A percentile compares a stretch with the other conserved stretches of the same genome.
Conservation (phyloP, 1,284 basidiomycete genomes). For the Ustilago curta region DNA sequence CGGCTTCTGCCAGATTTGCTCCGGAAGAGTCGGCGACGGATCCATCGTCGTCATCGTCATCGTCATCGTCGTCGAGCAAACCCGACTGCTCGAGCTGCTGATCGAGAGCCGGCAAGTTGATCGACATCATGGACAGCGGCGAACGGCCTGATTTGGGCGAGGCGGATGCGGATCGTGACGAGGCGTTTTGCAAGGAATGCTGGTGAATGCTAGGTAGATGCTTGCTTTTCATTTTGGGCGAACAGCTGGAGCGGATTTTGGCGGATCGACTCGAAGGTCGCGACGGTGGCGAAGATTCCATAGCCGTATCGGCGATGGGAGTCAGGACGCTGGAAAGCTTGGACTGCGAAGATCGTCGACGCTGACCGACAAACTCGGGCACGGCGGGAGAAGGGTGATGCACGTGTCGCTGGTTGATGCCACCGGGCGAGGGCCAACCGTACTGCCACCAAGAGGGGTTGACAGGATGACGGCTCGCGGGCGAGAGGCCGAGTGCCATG, state of each 20-base stretch:
- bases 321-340: constrained; percentile 28
- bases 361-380: constrained; percentile 22
- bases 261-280: constrained; percentile 20
- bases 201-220: constrained; percentile 37
- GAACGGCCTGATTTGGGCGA: constrained; percentile 41
- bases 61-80: neutral
- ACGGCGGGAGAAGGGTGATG: constrained; percentile 10
- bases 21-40: constrained; percentile 1
- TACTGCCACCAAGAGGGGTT: constrained; percentile 51
- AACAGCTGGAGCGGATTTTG: constrained; percentile 42
- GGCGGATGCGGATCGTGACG: constrained; percentile 27
- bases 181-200: constrained; percentile 20
- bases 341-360: constrained; percentile 25
- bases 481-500: constrained; percentile 47
- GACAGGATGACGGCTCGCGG: constrained; percentile 21
- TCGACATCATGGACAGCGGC: constrained; percentile 35
- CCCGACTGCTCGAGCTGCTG: constrained; percentile 21
- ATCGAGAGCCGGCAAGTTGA: constrained; percentile 38
- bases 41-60: constrained; percentile 6
- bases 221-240: constrained; percentile 45
- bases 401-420: constrained; percentile 36
- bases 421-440: constrained; percentile 48
- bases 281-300: constrained; percentile 9
- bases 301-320: constrained; percentile 4
- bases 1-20: constrained; percentile 14